Evolutionary conservation across 768 basidiomycete species (phyloP), one percentile per base, ranked within the genome.

Genomic region (Suillus discolor): DNA sequence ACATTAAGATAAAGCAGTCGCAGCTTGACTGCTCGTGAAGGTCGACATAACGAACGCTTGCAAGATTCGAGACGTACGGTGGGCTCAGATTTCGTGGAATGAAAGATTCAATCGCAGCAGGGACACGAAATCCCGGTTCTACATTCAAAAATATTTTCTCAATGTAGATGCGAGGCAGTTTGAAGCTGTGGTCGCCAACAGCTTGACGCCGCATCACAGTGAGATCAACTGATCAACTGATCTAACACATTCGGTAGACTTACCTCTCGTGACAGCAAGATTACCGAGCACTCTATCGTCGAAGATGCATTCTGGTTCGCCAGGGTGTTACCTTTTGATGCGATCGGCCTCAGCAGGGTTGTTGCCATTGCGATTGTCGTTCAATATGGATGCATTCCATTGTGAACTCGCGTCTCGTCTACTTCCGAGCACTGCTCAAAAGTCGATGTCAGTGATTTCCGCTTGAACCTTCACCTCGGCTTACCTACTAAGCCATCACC

Each of bases 401-500:
- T 15, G 84, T 63, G 12, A 71, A 66, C 4, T 79, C 66, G 6
- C 75, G 65, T 82, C 83, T 85, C 16, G 71, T 60, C 6, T 77
- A 39, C 68, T 65, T 65, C 78, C 78, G 13, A 71, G 72, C 3
- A 82, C 85, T 49, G 84, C 78, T 23, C 82, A 84, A 85, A 54
- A 12, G n/a, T 36, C 16, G 9, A 31, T 12, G 53, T 54, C 41
- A 62, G 42, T 13, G 25, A 20, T 28, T 25, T 13, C 60, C 18
- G 13, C n/a, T 12, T 23, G n/a, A 23, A 20, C 8, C 16, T 54
- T 25, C 28, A 31, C 47, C 62, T 34, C 62, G 25, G 3, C 80
- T 66, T 66, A 85, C 86, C 79, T 64, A 84, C 85, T 67, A 79
- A 79, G 67, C 85, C 84, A 71, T 87, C 86, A 4, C 86, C 86